These are phyloP conservation scores for Phytophthora sp. DNA, from an alignment of 352 stramenopile genomes.

Conservation along the genomic window DNA sequence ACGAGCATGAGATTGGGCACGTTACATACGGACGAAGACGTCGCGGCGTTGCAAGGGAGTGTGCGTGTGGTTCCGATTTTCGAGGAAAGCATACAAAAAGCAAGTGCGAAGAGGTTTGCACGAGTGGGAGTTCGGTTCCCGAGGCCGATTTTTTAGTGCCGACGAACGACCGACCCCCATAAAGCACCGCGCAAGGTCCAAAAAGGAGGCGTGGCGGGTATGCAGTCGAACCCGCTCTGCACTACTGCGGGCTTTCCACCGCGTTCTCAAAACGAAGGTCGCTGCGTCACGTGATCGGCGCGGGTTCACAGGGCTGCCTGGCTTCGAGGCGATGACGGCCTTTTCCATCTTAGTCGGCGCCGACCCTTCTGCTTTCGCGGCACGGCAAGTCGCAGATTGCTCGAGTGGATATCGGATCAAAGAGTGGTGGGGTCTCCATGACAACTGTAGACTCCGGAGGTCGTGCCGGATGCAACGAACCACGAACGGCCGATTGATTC, in stretches of 20 bases:
- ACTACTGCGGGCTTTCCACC: neutral
- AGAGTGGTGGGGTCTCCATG: neutral
- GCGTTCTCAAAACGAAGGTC: slow-evolving; percentile 8
- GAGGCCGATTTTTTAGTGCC: slow-evolving; percentile 20
- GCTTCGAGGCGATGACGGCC: neutral
- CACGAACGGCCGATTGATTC: slow-evolving; percentile 18
- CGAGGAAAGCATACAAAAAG: no score
- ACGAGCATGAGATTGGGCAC: slow-evolving; percentile 24
- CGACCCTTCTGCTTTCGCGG: slow-evolving; percentile 8
- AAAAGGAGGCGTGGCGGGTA: neutral
- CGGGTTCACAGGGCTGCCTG: slow-evolving; percentile 1
- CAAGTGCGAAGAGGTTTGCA: no score
- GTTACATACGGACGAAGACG: slow-evolving; percentile 22
- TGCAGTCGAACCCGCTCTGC: neutral
- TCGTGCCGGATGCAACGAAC: slow-evolving; percentile 1
- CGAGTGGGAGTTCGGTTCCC: no score
- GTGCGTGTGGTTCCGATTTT: slow-evolving; percentile 13
- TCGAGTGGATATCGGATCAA: slow-evolving; percentile 7
- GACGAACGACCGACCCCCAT: no score
- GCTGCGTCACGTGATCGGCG: slow-evolving; percentile 14
- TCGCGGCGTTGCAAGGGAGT: slow-evolving; percentile 8
- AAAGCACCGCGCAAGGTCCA: no score
- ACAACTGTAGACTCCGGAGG: neutral
- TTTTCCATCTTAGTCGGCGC: slow-evolving; percentile 1
- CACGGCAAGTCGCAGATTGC: slow-evolving; percentile 2